Evolutionary conservation across 331 rosid genomes (phyloP), one percentile per base, ranked within the genome.

Genomic region (Rhamnella rubrinervis): DNA sequence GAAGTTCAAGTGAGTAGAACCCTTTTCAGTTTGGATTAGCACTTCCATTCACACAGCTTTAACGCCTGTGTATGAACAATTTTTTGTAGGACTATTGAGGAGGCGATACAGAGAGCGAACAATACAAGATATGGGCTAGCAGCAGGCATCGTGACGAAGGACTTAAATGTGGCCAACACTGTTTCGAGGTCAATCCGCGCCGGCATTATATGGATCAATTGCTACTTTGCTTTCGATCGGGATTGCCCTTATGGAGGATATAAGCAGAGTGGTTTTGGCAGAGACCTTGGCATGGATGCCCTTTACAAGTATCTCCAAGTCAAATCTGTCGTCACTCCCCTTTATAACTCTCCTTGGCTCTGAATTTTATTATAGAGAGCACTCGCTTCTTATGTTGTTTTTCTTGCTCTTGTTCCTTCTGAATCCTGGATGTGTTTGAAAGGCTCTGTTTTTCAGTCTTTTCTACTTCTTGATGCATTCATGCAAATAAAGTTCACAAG

Each of bases 331-430:
- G 88, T 87, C 11, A 93, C 91, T 35, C 98, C 98, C 16, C 67
- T 93, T 47, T 78, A 82, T 49, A 88, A 84, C 71, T 84, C 95
- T 28, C 98, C 98, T 15, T 91, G 97, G 98, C 97, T 93, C 76
- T 90, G 77, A 86, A 59, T 38, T 13, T 35, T 2, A 44, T 26
- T 31, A 44, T 40, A 8, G 2, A 40, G 13, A 40, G 47, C 49
- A 44, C 0, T 10, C 49, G 13, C 14, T 14, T 44, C 14, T 44
- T 44, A 9, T 12, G 1, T 44, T 44, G 11, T 44, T 8, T 44
- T 2, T 44, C 4, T 8, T 11, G 4, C 13, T 11, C 3, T 11
- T 44, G 49, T 12, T 44, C 14, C 49, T 44, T 11, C 13, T 10
- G 7, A 41, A 9, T 41, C 2, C 15, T 41, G 2, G 49, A 8